phyloP scores from a whole-genome alignment of 2,329 filamentous ascomycete genomes.

The Periconia digitata region DNA sequence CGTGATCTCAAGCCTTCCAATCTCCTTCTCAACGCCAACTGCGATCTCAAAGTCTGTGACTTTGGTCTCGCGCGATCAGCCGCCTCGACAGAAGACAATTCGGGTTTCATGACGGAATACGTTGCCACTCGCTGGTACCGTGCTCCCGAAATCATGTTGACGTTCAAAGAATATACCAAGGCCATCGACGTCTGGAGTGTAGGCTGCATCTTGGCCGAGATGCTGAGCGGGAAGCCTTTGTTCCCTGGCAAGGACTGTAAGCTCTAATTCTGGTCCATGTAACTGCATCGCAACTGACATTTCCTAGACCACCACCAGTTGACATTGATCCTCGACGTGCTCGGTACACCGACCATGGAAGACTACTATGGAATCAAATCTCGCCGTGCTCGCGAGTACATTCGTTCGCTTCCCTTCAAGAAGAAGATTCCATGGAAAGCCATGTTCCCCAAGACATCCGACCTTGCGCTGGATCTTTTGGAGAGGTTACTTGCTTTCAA shows the following conservation, averaged over 20 bases:
- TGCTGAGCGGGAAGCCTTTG: slow-evolving; percentile 96
- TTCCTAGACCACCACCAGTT: slow-evolving; percentile 88
- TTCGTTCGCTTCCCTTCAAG: slow-evolving; percentile 96
- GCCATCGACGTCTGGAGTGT: slow-evolving; percentile 99
- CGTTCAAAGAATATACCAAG: slow-evolving; percentile 99
- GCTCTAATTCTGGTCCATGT: slow-evolving; percentile 33
- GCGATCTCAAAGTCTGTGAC: slow-evolving; percentile 98
- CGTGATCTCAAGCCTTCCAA: slow-evolving; percentile 98
- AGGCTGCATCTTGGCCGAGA: slow-evolving; percentile 96
- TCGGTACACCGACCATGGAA: slow-evolving; percentile 98
- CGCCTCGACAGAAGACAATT: slow-evolving; percentile 97
- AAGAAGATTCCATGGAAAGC: slow-evolving; percentile 99
- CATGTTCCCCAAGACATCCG: slow-evolving; percentile 99
- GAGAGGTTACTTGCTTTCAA: slow-evolving; percentile 98
- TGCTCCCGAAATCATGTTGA: slow-evolving; percentile 99
- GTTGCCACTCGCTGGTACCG: slow-evolving; percentile 99
- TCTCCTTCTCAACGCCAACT: slow-evolving; percentile 95
- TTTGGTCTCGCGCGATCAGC: slow-evolving; percentile 95
- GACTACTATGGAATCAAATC: slow-evolving; percentile 99
- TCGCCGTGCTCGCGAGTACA: slow-evolving; percentile 94
- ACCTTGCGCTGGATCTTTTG: slow-evolving; percentile 86
- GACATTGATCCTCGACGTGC: slow-evolving; percentile 93
- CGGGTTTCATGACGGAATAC: slow-evolving; percentile 99
- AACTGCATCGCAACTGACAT: slow-evolving; percentile 5
- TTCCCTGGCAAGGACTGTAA: slow-evolving; percentile 98